Evolutionary conservation across 2,329 filamentous ascomycete genomes (phyloP), one percentile per base, ranked within the genome.

Genomic region (Apiospora malaysiana): DNA sequence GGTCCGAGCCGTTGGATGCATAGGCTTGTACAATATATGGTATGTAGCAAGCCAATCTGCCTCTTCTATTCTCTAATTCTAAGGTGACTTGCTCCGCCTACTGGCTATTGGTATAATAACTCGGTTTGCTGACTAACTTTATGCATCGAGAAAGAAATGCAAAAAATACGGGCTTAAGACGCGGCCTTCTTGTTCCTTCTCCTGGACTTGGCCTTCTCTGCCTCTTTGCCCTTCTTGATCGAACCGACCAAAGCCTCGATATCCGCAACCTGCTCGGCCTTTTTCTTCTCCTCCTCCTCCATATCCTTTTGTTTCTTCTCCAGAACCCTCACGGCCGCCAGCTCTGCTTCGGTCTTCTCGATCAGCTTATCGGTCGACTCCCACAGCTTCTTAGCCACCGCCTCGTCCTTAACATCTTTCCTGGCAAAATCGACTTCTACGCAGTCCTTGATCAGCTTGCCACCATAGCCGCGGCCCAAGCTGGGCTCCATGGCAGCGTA

Each of bases 381-480:
- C 95, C 95, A 99, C 21, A 99, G 84, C 79, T 91, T 89, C 87
- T 97, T 94, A 71, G 94, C 94, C 42, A 93, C 83, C 25, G 88
- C 88, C 74, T 97, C 94, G 78, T 97, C 93, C 74, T 88, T 87
- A 63, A 98, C 86, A 77, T 98, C 95, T 37, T 83, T 85, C 69
- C 93, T 87, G 37, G 91, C 87, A 80, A 90, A 92, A 73, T 92
- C 89, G 23, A 95, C 87, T 78, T 94, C 89, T 75, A 89, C 90
- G 79, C 95, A 98, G 81, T 98, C 97, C 82, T 98, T 98, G 79
- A 99, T 87, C 67, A 97, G 79, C 78, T 88, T 91, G 0, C 92
- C 93, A 10, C 93, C 93, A 0, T 82, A 77, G 1, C 87, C 89
- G 45, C 91, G 86, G 4, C 88, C 90, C 68, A 94, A 89, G 2